A percentile compares a stretch with the other conserved stretches of the same genome.
Conservation (phyloP, 805 yeast species). For the Candida patagonica region DNA sequence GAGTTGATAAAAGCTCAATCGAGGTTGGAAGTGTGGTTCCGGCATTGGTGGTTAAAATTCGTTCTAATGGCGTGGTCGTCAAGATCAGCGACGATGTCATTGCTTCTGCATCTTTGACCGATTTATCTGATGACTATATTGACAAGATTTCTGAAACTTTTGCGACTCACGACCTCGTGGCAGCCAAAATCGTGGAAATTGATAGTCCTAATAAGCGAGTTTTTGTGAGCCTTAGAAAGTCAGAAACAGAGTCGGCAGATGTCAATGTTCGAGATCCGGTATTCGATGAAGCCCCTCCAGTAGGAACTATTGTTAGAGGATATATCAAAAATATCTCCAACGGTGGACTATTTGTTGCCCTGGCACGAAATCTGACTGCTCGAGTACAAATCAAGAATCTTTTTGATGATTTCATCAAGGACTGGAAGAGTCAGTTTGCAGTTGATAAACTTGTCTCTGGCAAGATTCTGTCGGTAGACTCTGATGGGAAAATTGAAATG, state of each 20-base stretch:
- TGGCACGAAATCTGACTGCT: constrained; percentile 65
- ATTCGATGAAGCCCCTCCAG: constrained; percentile 42
- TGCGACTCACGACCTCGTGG: constrained; percentile 16
- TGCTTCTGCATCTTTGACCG: constrained; percentile 17
- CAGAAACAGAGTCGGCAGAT: constrained; percentile 25
- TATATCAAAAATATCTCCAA: constrained; percentile 65
- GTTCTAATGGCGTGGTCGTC: constrained; percentile 30
- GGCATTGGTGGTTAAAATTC: constrained; percentile 18
- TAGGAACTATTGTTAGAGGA: constrained; percentile 75
- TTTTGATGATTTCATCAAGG: constrained; percentile 71
- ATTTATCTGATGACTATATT: constrained; percentile 17
- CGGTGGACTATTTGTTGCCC: constrained; percentile 64
- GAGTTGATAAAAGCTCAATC: constrained; percentile 17
- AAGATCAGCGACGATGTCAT: constrained; percentile 23
- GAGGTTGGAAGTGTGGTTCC: constrained; percentile 13
- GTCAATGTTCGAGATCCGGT: constrained; percentile 41
- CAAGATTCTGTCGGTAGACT: constrained; percentile 44
- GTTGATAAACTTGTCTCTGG: constrained; percentile 68
- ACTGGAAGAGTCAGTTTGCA: constrained; percentile 75
- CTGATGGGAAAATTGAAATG: constrained; percentile 56
- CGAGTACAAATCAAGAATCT: constrained; percentile 74
- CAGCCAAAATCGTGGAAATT: constrained; percentile 26
- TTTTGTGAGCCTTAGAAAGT: constrained; percentile 53
- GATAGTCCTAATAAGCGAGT: constrained; percentile 44
- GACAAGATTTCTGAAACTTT: constrained; percentile 11